Percentiles rank a stretch among this genome's conserved stretches.
phyloP scores from a whole-genome alignment of 2,329 filamentous ascomycete species.

The Ambrosiella xylebori region DNA sequence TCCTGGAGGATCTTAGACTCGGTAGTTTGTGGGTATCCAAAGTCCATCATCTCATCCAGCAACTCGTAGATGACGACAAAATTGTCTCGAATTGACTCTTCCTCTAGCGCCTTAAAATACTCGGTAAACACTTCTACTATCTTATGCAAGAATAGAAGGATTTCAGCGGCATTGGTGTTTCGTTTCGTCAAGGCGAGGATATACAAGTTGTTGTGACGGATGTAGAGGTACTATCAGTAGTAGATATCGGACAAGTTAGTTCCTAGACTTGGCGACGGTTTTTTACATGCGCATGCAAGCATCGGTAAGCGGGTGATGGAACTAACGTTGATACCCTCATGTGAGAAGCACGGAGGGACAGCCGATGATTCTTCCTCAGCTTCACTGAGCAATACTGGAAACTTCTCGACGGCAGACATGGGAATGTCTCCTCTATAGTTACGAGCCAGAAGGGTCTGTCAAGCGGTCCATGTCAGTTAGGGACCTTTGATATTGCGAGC shows the following conservation, averaged over 20 bases:
- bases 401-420: conserved; percentile 98
- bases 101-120: conserved; percentile 98
- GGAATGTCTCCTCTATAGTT: conserved; percentile 98
- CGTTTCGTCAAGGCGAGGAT: conserved; percentile 94
- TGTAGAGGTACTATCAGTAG: conserved; percentile 74
- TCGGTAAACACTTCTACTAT: conserved; percentile 98
- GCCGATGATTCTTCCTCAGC: conserved; percentile 98
- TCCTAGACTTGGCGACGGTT: too few relatives aligned
- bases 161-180: conserved; percentile 97
- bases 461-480: conserved; percentile 3
- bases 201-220: conserved; percentile 97
- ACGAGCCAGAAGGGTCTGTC: conserved; percentile 84
- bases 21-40: conserved; percentile 96
- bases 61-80: conserved; percentile 99
- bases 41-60: conserved; percentile 99
- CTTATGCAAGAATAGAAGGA: conserved; percentile 94
- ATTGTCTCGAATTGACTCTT: conserved; percentile 97
- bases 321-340: conserved; percentile 92
- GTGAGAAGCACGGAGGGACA: conserved; percentile 92
- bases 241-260: background rate
- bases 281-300: background rate
- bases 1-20: conserved; percentile 98
- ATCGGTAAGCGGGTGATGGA: background rate
- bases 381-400: conserved; percentile 86
- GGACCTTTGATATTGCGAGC: background rate